phyloP scores from a whole-genome alignment of 2,329 filamentous ascomycete genomes.

The Ilyonectria sp. region DNA sequence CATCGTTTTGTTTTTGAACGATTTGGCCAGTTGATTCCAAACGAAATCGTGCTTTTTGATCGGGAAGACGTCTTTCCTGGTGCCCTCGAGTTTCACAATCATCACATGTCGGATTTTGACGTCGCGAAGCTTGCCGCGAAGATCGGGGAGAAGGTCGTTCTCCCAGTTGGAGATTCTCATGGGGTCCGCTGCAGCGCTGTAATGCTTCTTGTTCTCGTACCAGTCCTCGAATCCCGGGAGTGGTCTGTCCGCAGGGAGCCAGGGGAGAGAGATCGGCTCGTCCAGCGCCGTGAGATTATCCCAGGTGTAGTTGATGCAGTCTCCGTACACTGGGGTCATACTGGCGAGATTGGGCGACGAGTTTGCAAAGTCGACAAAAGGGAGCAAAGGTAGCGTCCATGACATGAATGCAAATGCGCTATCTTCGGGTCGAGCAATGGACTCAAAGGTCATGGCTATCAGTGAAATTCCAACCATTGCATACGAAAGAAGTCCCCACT shows the following conservation, averaged over 20 bases:
- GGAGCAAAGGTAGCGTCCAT: slow-evolving; percentile 52
- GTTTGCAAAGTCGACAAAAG: slow-evolving; percentile 52
- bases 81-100: slow-evolving; percentile 59
- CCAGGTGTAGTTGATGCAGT: slow-evolving; percentile 45
- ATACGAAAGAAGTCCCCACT: slow-evolving; percentile 17
- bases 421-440: slow-evolving; percentile 47
- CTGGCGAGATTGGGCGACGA: slow-evolving; percentile 46
- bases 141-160: slow-evolving; percentile 44
- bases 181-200: slow-evolving; percentile 54
- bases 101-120: slow-evolving; percentile 59
- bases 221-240: slow-evolving; percentile 50
- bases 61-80: slow-evolving; percentile 60
- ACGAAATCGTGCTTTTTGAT: slow-evolving; percentile 56
- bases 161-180: slow-evolving; percentile 56
- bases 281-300: slow-evolving; percentile 50
- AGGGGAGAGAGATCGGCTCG: slow-evolving; percentile 38
- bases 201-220: slow-evolving; percentile 45
- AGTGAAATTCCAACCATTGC: slow-evolving; percentile 31
- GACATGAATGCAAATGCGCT: slow-evolving; percentile 54
- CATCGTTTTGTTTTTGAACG: slow-evolving; percentile 47
- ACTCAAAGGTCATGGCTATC: slow-evolving; percentile 40
- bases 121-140: slow-evolving; percentile 39
- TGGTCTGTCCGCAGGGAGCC: slow-evolving; percentile 46
- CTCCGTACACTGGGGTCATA: slow-evolving; percentile 41
- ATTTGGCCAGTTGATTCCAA: slow-evolving; percentile 48